These are phyloP conservation scores for Blastocystis sp. DNA, from an alignment of 352 stramenopile species.

Conservation along the genomic window DNA sequence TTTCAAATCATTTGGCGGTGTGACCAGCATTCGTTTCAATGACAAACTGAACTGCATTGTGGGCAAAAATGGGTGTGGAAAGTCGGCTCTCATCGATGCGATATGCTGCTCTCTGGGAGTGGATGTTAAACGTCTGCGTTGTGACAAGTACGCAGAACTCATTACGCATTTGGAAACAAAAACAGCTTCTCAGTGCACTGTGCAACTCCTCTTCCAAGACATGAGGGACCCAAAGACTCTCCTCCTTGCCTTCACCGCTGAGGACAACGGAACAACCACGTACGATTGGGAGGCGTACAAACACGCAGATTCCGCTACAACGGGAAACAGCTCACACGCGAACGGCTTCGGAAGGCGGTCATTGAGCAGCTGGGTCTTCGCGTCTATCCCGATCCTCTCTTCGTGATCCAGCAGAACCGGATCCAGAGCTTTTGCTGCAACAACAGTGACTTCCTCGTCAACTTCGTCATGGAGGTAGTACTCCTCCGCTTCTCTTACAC, in stretches of 20 bases:
- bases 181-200: neutral
- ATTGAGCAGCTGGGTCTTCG: neutral
- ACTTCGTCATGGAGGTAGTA: neutral
- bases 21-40: neutral
- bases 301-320: neutral
- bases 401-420: constrained; percentile 34
- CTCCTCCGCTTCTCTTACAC: neutral
- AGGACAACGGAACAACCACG: neutral
- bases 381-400: neutral
- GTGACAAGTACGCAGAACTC: neutral
- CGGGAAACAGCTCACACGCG: neutral
- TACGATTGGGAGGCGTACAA: neutral
- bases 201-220: neutral
- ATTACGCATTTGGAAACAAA: constrained; percentile 5
- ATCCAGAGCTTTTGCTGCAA: neutral
- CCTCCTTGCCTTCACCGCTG: neutral
- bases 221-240: neutral
- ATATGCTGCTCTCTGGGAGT: constrained; percentile 10
- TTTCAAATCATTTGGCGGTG: constrained; percentile 2
- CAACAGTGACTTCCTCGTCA: neutral
- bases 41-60: constrained; percentile 18
- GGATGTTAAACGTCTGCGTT: neutral
- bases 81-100: constrained; percentile 19
- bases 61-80: constrained; percentile 17
- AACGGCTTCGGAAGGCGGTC: neutral